These are phyloP conservation scores for Geranium incanum DNA, from an alignment of 441 rosid species.

Conservation along the genomic window DNA sequence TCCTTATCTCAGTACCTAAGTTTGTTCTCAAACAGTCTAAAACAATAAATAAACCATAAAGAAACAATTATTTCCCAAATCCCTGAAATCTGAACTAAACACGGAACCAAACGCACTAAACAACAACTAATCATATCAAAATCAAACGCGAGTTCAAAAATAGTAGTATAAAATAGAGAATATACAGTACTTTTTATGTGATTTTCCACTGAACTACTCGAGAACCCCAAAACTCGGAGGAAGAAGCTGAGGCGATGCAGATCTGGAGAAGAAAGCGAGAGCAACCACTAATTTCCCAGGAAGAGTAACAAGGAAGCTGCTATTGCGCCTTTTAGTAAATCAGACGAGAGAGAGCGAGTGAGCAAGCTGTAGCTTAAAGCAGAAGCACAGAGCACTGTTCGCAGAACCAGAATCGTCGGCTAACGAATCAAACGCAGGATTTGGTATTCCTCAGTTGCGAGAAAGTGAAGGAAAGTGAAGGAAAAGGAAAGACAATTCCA, in stretches of 20 bases:
- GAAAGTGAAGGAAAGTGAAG: not conserved
- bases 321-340: not conserved
- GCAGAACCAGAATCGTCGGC: not conserved
- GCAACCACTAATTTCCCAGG: not conserved
- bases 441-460: not conserved
- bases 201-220: not conserved
- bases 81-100: not conserved
- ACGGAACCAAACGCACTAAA: not conserved
- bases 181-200: not conserved
- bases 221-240: not conserved
- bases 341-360: not conserved
- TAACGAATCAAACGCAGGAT: constrained; percentile 1
- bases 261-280: constrained; percentile 4
- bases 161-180: not conserved
- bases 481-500: not conserved
- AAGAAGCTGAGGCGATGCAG: constrained; percentile 3
- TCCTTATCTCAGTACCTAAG: not conserved
- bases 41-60: not conserved
- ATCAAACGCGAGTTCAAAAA: not conserved
- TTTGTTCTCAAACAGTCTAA: not conserved
- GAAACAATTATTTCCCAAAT: not conserved
- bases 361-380: not conserved
- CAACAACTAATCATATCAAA: not conserved
- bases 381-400: not conserved
- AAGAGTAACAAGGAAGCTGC: not conserved